Base-by-base conservation (phyloP, 2,329 filamentous ascomycete species). In the Aspergillus sp. region DNA sequence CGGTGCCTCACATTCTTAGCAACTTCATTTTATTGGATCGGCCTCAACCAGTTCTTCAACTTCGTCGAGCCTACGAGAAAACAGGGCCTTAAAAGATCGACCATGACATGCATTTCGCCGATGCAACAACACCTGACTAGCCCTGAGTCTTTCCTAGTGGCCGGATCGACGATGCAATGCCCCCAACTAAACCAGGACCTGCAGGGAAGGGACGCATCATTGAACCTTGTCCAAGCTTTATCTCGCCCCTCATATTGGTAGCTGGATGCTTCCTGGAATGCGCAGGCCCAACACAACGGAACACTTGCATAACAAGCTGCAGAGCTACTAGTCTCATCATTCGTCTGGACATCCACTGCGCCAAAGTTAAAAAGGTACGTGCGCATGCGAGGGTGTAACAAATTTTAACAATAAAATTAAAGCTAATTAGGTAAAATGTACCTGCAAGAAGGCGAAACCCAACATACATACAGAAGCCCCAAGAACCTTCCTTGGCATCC, bases 11-110 rank as follows among this genome's bases (percentile, higher is more conserved):
- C 55, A 62, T 62, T 62, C 61, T 42, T 24, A 26, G 53, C 47
- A 47, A 61, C 57, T 61, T 63, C 62, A 64, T 54, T 61, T 55
- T 63, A 61, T 65, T 64, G 55, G 61, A 20, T 36, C 47, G 38
- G 42, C 50, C 38, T 39, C 38, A 15, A 50, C 50, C 51, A 55
- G 6, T 26, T 5, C 22, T 11, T 45, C 12, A n/a, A n/a, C n/a
- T n/a, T n/a, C n/a, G n/a, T n/a, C n/a, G 17, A 15, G 34, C 36
- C 36, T 57, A 48, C 44, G 15, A 49, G 44, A 20, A 53, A 41
- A 5, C 42, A 52, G 48, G 36, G 13, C 22, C 48, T 26, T 30
- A 13, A 43, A 43, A n/a, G 55, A 53, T 57, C 43, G 15, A 44
- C 43, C 39, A 54, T 53, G 22, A 17, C 15, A 26, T 45, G 43